Conservation (phyloP, 2,329 filamentous ascomycete genomes). For the Aspergillus sp. region DNA sequence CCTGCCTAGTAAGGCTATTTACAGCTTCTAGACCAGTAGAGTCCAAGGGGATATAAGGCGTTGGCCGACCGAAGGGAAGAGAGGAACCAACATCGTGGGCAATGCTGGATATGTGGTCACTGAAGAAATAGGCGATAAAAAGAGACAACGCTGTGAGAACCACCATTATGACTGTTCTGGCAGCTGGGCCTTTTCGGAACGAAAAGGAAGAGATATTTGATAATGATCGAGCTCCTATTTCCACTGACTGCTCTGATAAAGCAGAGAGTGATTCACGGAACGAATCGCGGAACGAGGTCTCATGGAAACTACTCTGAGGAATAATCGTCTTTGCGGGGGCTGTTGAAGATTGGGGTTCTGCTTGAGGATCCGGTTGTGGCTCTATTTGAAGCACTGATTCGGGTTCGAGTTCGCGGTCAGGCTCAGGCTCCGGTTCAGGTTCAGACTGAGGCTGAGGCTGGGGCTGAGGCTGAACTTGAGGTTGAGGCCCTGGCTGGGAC, state of each 20-base stretch:
- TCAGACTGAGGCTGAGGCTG: slow-evolving; percentile 1
- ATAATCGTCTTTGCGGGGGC: slow-evolving; percentile 22
- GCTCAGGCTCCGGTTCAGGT: slow-evolving; percentile 1
- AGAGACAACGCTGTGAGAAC: slow-evolving; percentile 7
- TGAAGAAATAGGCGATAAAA: slow-evolving; percentile 8
- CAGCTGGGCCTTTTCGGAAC: background rate
- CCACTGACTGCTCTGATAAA: slow-evolving; percentile 1
- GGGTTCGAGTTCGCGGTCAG: background rate
- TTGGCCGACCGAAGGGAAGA: slow-evolving; percentile 3
- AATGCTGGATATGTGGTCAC: slow-evolving; percentile 8
- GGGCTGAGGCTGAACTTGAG: slow-evolving; percentile 1
- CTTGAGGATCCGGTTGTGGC: slow-evolving; percentile 1
- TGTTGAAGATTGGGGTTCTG: slow-evolving; percentile 5
- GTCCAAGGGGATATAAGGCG: slow-evolving; percentile 15
- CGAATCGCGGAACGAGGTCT: slow-evolving; percentile 3
- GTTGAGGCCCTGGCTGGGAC: background rate
- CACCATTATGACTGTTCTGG: slow-evolving; percentile 6
- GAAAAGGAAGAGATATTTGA: background rate
- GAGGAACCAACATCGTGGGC: slow-evolving; percentile 12
- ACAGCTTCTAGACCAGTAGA: slow-evolving; percentile 19
- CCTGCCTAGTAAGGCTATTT: slow-evolving; percentile 18
- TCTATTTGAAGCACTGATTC: background rate
- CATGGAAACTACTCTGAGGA: slow-evolving; percentile 8
- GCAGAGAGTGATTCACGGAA: background rate
- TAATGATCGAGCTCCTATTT: background rate